Evolutionary conservation across 2,329 filamentous ascomycete species (phyloP).

Genomic region (Penicillium sp.): DNA sequence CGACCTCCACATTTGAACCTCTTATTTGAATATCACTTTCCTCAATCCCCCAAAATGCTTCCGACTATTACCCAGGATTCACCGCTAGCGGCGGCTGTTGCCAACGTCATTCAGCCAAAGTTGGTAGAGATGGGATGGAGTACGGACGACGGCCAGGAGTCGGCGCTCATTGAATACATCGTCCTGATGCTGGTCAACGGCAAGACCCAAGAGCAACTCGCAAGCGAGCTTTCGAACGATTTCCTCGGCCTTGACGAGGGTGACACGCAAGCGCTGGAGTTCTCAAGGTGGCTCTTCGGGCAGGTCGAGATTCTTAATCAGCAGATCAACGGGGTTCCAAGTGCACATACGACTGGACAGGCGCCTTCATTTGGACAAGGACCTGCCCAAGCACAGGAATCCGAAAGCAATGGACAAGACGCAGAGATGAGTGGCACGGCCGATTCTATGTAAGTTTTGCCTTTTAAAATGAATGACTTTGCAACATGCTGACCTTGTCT

Average conservation of each 20-base stretch:
- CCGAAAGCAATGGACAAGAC: conserved; percentile 51
- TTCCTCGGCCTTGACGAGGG: conserved; percentile 76
- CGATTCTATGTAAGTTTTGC: conserved; percentile 38
- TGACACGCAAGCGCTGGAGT: conserved; percentile 74
- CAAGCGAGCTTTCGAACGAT: conserved; percentile 79
- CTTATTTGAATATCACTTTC: neutral
- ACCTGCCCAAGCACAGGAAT: conserved; percentile 8
- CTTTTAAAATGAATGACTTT: neutral
- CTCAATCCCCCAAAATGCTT: conserved; percentile 13
- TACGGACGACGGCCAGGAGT: conserved; percentile 70
- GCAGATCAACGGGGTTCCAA: conserved; percentile 53
- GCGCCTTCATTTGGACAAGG: conserved; percentile 25
- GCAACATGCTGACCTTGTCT: conserved; percentile 37
- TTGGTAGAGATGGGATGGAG: conserved; percentile 91
- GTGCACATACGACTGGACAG: conserved; percentile 34
- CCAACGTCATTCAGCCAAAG: conserved; percentile 79
- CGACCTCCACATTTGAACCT: neutral
- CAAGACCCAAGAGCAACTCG: conserved; percentile 85
- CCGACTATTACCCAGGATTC: conserved; percentile 69
- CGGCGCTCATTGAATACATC: conserved; percentile 89
- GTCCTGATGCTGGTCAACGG: conserved; percentile 95
- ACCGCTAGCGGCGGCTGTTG: conserved; percentile 78
- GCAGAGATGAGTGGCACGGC: conserved; percentile 64
- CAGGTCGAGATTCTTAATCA: conserved; percentile 66
- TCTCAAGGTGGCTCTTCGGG: conserved; percentile 89